Evolutionary conservation across 805 yeast species (phyloP).

Genomic region (Pichia phayaonensis): DNA sequence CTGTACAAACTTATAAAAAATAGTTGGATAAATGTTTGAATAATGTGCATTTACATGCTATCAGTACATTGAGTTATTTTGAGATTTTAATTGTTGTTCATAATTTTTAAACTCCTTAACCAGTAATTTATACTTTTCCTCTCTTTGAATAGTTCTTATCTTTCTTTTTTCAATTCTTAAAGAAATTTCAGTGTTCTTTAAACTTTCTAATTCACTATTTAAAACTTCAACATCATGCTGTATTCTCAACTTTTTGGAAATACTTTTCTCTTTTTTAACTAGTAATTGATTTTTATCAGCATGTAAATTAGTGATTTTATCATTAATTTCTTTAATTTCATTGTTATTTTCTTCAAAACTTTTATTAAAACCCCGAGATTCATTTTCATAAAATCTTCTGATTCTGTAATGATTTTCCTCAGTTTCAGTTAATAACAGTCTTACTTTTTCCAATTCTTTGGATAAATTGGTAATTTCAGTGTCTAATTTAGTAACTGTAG

Average conservation of each 20-base stretch:
- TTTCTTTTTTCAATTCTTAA: conserved; percentile 17
- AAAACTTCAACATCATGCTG: conserved; percentile 18
- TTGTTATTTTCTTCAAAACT: conserved; percentile 25
- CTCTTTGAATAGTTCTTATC: conserved; percentile 18
- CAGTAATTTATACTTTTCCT: conserved; percentile 19
- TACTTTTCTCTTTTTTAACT: conserved; percentile 29
- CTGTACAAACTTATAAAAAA: neutral
- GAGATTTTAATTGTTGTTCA: conserved; percentile 16
- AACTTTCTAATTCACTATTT: conserved; percentile 20
- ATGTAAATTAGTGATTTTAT: conserved; percentile 20
- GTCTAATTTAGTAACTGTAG: conserved; percentile 35
- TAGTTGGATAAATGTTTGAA: neutral
- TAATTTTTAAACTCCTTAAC: conserved; percentile 9
- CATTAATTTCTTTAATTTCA: conserved; percentile 18
- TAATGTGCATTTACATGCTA: too few species aligned
- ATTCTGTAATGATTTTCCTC: conserved; percentile 32
- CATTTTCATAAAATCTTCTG: conserved; percentile 32
- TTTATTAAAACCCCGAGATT: conserved; percentile 25
- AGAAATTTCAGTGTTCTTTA: conserved; percentile 20
- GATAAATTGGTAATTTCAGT: conserved; percentile 30
- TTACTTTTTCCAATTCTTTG: conserved; percentile 28
- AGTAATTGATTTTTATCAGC: conserved; percentile 24
- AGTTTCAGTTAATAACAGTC: conserved; percentile 31
- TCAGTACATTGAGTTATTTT: neutral
- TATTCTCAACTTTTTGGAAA: conserved; percentile 26